Base-by-base conservation (phyloP, 208 protist species). In the Novymonas esmeraldas region DNA sequence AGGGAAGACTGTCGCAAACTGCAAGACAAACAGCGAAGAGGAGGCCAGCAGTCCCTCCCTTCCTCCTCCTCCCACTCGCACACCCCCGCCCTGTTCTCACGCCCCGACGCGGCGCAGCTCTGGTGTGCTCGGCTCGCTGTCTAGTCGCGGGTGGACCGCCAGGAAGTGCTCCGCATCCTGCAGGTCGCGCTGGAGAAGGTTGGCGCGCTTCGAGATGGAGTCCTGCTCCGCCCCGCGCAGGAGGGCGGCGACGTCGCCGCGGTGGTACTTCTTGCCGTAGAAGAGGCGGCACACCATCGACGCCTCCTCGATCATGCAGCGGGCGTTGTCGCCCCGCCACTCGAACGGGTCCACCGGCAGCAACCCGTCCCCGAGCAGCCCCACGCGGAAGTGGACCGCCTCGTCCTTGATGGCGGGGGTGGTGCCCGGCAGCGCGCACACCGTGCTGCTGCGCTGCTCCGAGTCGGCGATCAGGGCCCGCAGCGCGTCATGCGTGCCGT, bases 231-330 rank as follows among this genome's bases (percentile, higher is more conserved):
- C 55, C 5, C 59, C 77, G 18, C 89, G 76, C 41, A 95, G 73
- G 52, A 93, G 62, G 26, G 73, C 74, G 20, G 84, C 68, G 13
- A 89, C 82, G 58, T 89, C 78, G 26, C 84, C 89, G 38, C 89
- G 81, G 69, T 95, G 89, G 59, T 92, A 95, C 73, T 91, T 92
- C 34, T 85, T 90, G 0, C 89, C 84, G 58, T 95, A 95, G 69
- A 95, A 87, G 0, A 73, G 64, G 7, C 82, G 76, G 65, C 82
- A 90, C 51, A 95, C 46, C 13, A 76, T 74, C 2, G 89, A 88
- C 3, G 89, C 89, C 60, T 95, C 89, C 56, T 92, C 84, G 29
- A 95, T 81, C 60, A 76, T 64, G 55, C 70, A 77, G 29, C 82
- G 83, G 9, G 79, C 81, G 36, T 81, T 76, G 79, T 95, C 89